These are phyloP conservation scores for Geranium rotundifolium DNA, from an alignment of 345 rosid species.

Conservation along the genomic window DNA sequence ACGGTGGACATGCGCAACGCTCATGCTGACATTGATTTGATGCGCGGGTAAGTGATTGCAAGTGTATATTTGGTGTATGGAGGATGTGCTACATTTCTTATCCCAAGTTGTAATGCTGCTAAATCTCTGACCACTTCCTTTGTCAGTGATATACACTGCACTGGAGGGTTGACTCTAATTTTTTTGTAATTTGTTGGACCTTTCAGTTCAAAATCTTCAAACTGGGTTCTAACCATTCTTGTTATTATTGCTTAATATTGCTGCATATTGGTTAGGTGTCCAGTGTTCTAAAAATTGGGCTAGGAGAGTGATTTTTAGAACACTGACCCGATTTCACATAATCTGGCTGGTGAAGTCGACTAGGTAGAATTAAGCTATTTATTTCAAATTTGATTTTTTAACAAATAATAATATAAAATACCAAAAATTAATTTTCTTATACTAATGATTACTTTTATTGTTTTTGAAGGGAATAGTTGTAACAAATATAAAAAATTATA, in stretches of 20 bases:
- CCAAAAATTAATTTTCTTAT: too few species aligned
- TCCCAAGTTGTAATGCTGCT: background rate
- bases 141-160: background rate
- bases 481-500: too few species aligned
- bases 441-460: too few species aligned
- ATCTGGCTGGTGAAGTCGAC: too few species aligned
- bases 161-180: background rate
- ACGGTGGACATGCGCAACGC: constrained; percentile 55
- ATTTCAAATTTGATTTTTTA: too few species aligned
- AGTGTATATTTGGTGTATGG: constrained; percentile 28
- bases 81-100: background rate
- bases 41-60: constrained; percentile 53
- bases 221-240: constrained; percentile 19
- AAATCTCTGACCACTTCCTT: background rate
- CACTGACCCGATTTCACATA: too few species aligned
- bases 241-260: background rate
- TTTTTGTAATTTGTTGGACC: background rate
- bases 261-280: too few species aligned
- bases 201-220: constrained; percentile 4
- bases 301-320: too few species aligned
- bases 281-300: too few species aligned
- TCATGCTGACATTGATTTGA: constrained; percentile 78
- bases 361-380: too few species aligned
- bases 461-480: too few species aligned
- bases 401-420: too few species aligned